These are phyloP conservation scores for Euphorbia schlechtendalii DNA, from an alignment of 441 rosid species.

Conservation along the genomic window DNA sequence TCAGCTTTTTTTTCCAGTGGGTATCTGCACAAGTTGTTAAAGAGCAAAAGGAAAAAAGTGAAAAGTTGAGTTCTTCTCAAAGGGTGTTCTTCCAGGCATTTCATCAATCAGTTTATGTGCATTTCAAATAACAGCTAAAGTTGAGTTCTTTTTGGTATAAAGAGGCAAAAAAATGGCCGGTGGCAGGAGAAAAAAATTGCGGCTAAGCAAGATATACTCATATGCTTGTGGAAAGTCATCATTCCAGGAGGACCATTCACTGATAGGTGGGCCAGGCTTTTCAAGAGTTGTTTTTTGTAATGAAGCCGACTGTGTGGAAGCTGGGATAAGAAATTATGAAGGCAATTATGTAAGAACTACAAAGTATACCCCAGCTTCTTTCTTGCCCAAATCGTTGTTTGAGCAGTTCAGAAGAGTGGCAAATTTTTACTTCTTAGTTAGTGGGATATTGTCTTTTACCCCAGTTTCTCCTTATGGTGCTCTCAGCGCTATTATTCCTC, in stretches of 20 bases:
- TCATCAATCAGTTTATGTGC: background rate
- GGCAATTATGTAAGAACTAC: slow-evolving; percentile 71
- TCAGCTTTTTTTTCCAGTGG: background rate
- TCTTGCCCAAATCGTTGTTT: slow-evolving; percentile 82
- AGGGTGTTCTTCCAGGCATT: background rate
- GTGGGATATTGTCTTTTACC: slow-evolving; percentile 70
- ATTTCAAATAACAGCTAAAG: background rate
- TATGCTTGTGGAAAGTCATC: slow-evolving; percentile 57
- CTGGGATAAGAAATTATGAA: slow-evolving; percentile 39
- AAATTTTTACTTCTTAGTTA: slow-evolving; percentile 72
- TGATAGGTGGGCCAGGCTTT: slow-evolving; percentile 86
- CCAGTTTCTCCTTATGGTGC: slow-evolving; percentile 73
- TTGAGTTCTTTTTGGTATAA: background rate
- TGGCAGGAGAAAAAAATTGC: slow-evolving; percentile 44
- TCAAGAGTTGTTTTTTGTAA: slow-evolving; percentile 84
- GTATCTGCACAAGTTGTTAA: background rate
- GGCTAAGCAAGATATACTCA: slow-evolving; percentile 54
- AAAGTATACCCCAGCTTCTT: slow-evolving; percentile 63
- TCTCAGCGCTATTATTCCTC: slow-evolving; percentile 72
- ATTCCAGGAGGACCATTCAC: slow-evolving; percentile 63
- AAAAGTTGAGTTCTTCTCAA: background rate
- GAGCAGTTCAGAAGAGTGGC: slow-evolving; percentile 98
- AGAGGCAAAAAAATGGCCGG: slow-evolving; percentile 31
- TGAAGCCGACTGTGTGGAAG: slow-evolving; percentile 56
- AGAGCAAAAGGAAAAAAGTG: background rate